These are phyloP conservation scores for Populus alba DNA, from an alignment of 345 rosid species.

Conservation along the genomic window DNA sequence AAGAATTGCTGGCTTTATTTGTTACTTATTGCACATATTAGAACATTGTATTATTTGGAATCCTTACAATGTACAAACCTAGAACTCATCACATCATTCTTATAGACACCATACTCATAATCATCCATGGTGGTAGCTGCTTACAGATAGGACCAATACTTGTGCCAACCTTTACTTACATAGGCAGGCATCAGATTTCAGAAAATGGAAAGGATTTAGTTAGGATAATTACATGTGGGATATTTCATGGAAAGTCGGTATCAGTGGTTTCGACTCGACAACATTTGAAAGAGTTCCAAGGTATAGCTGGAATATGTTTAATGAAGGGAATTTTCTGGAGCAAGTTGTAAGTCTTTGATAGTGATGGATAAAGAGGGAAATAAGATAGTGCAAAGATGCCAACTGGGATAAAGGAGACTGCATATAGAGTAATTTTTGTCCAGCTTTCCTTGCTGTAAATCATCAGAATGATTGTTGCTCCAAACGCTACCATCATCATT, in stretches of 20 bases:
- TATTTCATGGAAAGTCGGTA: neutral
- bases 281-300: too few species aligned
- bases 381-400: slow-evolving; percentile 1
- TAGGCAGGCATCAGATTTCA: neutral
- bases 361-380: neutral
- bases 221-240: neutral
- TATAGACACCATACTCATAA: neutral
- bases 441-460: too few species aligned
- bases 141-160: neutral
- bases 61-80: neutral
- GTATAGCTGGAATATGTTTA: too few species aligned
- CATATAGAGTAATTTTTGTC: too few species aligned
- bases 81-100: neutral
- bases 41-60: neutral
- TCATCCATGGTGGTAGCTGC: too few species aligned
- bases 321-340: neutral
- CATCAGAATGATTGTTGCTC: too few species aligned
- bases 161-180: neutral
- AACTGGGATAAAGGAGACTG: slow-evolving; percentile 2
- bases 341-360: neutral
- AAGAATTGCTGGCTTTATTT: too few species aligned
- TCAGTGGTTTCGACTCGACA: neutral
- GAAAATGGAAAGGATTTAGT: neutral
- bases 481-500: too few species aligned
- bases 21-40: neutral